Evolutionary conservation across 106 monocot species (phyloP).

Genomic region (Chionographis japonica): DNA sequence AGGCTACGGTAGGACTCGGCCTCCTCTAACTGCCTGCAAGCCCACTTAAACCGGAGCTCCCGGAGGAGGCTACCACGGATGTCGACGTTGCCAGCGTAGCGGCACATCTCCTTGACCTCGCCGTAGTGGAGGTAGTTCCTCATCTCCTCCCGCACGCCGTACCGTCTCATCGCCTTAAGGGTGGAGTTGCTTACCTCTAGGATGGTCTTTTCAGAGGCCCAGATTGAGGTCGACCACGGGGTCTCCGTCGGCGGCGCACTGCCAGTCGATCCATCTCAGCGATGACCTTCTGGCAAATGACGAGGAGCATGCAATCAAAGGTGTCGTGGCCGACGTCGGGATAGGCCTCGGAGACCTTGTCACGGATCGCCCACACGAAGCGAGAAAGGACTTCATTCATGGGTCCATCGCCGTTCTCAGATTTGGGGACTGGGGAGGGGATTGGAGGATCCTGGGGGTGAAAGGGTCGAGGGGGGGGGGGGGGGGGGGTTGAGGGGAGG

Average conservation of each 20-base stretch:
- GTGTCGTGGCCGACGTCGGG: constrained; percentile 30
- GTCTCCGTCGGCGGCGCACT: constrained; percentile 2
- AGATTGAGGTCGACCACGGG: constrained; percentile 55
- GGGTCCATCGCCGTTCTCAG: constrained; percentile 23
- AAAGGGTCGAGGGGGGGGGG: constrained; percentile 12
- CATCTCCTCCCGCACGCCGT: constrained; percentile 59
- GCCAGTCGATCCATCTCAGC: constrained; percentile 29
- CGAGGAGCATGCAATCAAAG: constrained; percentile 69
- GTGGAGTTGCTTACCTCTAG: constrained; percentile 49
- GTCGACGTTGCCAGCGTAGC: constrained; percentile 73
- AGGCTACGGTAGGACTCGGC: constrained; percentile 55
- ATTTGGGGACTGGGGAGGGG: background rate
- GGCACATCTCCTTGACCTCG: constrained; percentile 90
- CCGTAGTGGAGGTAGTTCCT: constrained; percentile 70
- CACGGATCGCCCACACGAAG: constrained; percentile 58
- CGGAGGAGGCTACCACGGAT: constrained; percentile 65
- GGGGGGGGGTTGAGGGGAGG: background rate
- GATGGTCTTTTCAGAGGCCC: constrained; percentile 65
- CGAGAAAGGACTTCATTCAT: constrained; percentile 92
- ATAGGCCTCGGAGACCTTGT: constrained; percentile 52
- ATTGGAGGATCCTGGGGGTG: background rate
- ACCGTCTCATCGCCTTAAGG: constrained; percentile 55
- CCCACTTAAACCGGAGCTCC: constrained; percentile 94
- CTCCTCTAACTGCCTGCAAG: constrained; percentile 73
- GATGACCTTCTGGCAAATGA: constrained; percentile 66